Evolutionary conservation across 352 stramenopile species (phyloP).

Genomic region (Globisporangium okanoganense): DNA sequence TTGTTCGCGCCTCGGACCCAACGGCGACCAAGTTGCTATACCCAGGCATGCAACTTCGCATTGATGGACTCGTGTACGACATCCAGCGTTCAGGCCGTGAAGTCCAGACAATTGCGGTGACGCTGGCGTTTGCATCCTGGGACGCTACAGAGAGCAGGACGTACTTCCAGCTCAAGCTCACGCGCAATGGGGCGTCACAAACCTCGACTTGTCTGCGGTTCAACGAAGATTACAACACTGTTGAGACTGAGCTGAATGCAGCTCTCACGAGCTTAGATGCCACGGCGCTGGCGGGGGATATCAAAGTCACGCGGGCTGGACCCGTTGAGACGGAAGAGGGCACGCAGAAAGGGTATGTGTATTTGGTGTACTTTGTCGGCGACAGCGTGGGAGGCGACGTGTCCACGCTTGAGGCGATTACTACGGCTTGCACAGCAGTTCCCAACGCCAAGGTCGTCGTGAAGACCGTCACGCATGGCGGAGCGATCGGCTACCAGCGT

Average conservation of each 20-base stretch:
- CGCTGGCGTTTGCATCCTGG: conserved; percentile 29
- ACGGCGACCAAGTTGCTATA: conserved; percentile 55
- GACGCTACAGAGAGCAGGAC: conserved; percentile 1
- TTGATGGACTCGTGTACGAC: conserved; percentile 86
- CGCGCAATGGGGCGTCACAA: conserved; percentile 23
- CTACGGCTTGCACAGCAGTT: conserved; percentile 24
- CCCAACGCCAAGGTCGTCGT: conserved; percentile 24
- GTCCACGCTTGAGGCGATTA: conserved; percentile 25
- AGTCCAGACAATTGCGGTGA: conserved; percentile 75
- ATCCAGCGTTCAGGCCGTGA: conserved; percentile 88
- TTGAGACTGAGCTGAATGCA: conserved; percentile 27
- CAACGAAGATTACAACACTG: conserved; percentile 19
- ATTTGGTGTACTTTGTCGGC: conserved; percentile 92
- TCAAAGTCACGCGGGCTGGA: conserved; percentile 53
- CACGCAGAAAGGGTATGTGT: conserved; percentile 74
- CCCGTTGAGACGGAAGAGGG: conserved; percentile 28
- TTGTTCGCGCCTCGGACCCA: conserved; percentile 25
- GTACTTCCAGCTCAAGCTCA: conserved; percentile 46
- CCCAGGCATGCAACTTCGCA: conserved; percentile 80
- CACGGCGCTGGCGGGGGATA: conserved; percentile 22
- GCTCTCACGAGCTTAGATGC: conserved; percentile 22
- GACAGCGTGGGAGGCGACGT: conserved; percentile 82
- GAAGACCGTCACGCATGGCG: conserved; percentile 67
- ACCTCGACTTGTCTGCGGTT: conserved; percentile 41
- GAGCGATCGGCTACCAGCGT: conserved; percentile 71